Conservation (phyloP, 805 yeast species). For the Zygosaccharomyces rouxii region DNA sequence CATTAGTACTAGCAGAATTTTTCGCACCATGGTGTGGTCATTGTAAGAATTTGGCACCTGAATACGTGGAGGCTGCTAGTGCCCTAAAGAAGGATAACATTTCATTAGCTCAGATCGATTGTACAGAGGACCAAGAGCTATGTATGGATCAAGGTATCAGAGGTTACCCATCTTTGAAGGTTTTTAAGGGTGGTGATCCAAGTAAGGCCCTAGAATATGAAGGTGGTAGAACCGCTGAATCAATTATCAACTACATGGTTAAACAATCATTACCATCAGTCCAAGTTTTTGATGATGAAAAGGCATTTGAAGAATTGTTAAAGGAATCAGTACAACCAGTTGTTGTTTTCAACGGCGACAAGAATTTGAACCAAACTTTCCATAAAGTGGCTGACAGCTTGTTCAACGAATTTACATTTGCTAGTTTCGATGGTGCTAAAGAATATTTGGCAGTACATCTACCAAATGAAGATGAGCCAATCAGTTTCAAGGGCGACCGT, state of each 20-base stretch:
- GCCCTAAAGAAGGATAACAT: conserved; percentile 54
- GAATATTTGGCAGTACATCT: conserved; percentile 32
- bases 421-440: conserved; percentile 38
- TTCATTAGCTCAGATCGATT: conserved; percentile 78
- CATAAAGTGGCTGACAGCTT: conserved; percentile 53
- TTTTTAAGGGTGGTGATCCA: conserved; percentile 52
- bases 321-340: conserved; percentile 44
- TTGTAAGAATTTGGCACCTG: conserved; percentile 84
- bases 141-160: conserved; percentile 63
- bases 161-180: conserved; percentile 84
- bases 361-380: conserved; percentile 52
- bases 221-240: conserved; percentile 79
- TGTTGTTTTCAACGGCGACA: conserved; percentile 50
- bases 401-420: conserved; percentile 63
- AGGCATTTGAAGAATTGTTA: conserved; percentile 46
- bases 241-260: conserved; percentile 73
- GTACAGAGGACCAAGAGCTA: conserved; percentile 70
- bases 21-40: conserved; percentile 99
- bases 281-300: conserved; percentile 43
- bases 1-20: conserved; percentile 79
- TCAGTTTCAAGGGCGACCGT: conserved; percentile 30
- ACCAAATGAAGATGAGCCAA: conserved; percentile 32
- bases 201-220: conserved; percentile 55
- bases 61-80: conserved; percentile 75
- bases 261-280: conserved; percentile 81